Percentiles rank a stretch among this genome's conserved stretches.
Conservation (phyloP, 345 rosid genomes). For the Heritiera fomes region DNA sequence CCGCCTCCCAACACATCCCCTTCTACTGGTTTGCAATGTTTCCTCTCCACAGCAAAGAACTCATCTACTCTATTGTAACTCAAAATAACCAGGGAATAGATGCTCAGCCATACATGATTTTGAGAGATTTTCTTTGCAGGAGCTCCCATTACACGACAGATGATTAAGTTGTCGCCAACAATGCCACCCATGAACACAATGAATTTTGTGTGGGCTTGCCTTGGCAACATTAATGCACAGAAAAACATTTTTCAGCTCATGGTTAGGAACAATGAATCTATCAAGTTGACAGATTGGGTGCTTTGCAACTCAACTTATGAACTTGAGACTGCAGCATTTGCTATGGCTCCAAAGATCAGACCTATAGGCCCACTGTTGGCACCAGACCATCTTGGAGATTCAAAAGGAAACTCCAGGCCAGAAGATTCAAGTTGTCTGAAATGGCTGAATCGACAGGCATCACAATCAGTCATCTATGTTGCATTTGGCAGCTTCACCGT, state of each 20-base stretch:
- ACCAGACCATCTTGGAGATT: neutral
- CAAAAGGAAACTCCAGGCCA: neutral
- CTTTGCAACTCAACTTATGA: conserved; percentile 16
- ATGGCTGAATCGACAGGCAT: conserved; percentile 17
- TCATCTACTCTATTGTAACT: no score
- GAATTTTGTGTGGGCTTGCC: conserved; percentile 8
- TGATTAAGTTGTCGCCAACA: conserved; percentile 4
- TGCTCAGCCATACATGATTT: neutral
- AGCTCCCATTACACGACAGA: neutral
- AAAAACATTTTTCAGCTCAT: conserved; percentile 10
- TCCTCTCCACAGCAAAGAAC: no score
- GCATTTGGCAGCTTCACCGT: conserved; percentile 23
- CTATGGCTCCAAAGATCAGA: neutral
- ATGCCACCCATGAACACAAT: neutral
- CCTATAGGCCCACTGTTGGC: conserved; percentile 17
- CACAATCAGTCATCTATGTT: conserved; percentile 12
- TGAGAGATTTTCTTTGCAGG: neutral
- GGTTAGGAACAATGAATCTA: conserved; percentile 13
- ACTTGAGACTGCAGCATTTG: conserved; percentile 11
- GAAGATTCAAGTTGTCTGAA: neutral
- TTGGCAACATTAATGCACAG: conserved; percentile 4
- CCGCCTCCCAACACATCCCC: no score
- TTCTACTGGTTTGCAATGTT: no score
- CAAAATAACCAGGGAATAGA: no score
- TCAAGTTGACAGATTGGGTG: conserved; percentile 17